phyloP scores from a whole-genome alignment of 345 rosid genomes.

The Conringia planisiliqua region DNA sequence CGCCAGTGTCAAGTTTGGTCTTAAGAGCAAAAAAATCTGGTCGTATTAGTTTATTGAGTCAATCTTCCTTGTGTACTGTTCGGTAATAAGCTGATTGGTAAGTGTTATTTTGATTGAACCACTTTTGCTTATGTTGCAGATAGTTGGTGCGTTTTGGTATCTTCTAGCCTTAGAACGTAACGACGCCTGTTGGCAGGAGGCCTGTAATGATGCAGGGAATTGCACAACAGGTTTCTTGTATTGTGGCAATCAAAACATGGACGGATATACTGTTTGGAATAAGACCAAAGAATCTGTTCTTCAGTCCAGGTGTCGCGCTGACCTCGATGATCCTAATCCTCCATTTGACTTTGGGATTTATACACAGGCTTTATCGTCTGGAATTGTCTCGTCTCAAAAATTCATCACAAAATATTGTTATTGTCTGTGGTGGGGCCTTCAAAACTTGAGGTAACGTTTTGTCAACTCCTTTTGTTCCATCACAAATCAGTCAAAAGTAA shows the following conservation, averaged over 20 bases:
- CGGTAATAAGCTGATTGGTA: neutral
- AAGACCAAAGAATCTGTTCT: constrained; percentile 35
- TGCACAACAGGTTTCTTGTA: constrained; percentile 56
- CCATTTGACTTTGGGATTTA: constrained; percentile 80
- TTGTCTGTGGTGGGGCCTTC: constrained; percentile 98
- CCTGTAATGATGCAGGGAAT: constrained; percentile 31
- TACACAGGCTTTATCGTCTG: constrained; percentile 56
- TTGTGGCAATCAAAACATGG: constrained; percentile 59
- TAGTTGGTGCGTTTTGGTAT: constrained; percentile 95
- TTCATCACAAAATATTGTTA: constrained; percentile 71
- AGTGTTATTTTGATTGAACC: neutral
- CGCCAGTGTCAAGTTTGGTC: neutral
- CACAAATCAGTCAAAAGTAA: neutral
- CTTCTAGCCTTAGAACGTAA: constrained; percentile 75
- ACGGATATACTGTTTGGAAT: constrained; percentile 49
- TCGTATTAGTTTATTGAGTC: neutral
- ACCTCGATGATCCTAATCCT: constrained; percentile 34
- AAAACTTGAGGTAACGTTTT: constrained; percentile 68
- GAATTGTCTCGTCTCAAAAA: constrained; percentile 56
- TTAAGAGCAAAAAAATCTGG: neutral
- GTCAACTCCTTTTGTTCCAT: neutral
- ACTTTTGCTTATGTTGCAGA: constrained; percentile 42
- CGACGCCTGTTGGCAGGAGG: constrained; percentile 69
- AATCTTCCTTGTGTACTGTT: neutral
- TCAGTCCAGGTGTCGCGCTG: constrained; percentile 34